Evolutionary conservation across 2,329 filamentous ascomycete species (phyloP), one percentile per base, ranked within the genome.

Genomic region (Ilyonectria robusta): DNA sequence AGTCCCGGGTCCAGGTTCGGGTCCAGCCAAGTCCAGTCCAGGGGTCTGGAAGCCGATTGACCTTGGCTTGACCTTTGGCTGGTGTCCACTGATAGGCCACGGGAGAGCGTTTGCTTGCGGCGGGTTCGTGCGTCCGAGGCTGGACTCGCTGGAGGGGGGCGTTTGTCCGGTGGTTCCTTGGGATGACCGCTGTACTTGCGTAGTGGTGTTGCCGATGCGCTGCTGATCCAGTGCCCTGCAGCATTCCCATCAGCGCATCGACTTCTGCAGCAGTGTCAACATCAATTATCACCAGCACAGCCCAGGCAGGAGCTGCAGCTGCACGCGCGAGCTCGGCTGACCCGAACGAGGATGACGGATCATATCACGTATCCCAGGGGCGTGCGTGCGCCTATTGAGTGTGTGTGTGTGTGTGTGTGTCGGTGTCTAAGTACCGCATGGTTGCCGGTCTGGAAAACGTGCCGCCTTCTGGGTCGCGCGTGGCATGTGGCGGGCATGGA

Each of bases 201-300:
- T 37, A 26, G 35, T 65, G 65, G 59, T 70, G 56, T 56, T 72
- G 69, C 61, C 51, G 57, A 59, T 67, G 64, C 50, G 62, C 51
- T 55, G 53, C 50, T 58, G 64, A 64, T 71, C 69, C 50, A 56
- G 72, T 70, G 62, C 55, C 54, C 59, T 62, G 50, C 31, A 48
- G 29, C 31, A 53, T 35, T 17, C 5, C 17, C 50, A 31, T 29
- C 23, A 26, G 46, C 23, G 42, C 37, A 47, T 40, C 33, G 19
- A 35, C 35, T 26, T 37, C 55, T 57, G 57, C 44, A 61, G 19
- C 23, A 61, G 50, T 48, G 62, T 62, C 37, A 50, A 67, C 47
- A 59, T 59, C 42, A 57, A 74, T 61, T 53, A 48, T 63, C 26
- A 46, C 47, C 65, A 53, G 51, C 21, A 50, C 46, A 53, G 51